These are phyloP conservation scores for Naganishia onofrii DNA, from an alignment of 768 basidiomycete genomes.

Conservation along the genomic window DNA sequence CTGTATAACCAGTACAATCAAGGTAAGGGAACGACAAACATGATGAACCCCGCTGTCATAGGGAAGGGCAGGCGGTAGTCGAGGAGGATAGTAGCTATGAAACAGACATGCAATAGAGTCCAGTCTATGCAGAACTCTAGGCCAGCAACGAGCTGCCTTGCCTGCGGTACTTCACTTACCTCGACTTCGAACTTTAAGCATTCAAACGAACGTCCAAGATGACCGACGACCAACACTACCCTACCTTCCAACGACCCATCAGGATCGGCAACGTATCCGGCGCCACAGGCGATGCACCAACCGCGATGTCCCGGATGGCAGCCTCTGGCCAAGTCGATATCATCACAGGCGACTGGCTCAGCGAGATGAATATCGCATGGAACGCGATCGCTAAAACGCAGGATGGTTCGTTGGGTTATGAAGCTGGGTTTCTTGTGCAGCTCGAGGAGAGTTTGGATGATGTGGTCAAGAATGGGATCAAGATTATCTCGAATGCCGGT, in stretches of 20 bases:
- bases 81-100: too few relatives aligned
- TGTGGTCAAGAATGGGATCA: conserved; percentile 22
- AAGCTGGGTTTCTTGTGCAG: conserved; percentile 22
- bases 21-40: too few relatives aligned
- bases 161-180: too few relatives aligned
- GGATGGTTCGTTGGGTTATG: conserved; percentile 21
- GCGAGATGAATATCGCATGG: conserved; percentile 25
- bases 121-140: too few relatives aligned
- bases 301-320: conserved; percentile 21
- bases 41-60: too few relatives aligned
- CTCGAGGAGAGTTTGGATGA: conserved; percentile 20
- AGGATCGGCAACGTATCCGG: conserved; percentile 20
- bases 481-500: conserved; percentile 14
- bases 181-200: not conserved
- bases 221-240: not conserved
- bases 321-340: conserved; percentile 5
- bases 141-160: too few relatives aligned
- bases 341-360: conserved; percentile 20
- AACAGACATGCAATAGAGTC: too few relatives aligned
- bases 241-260: not conserved
- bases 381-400: conserved; percentile 16
- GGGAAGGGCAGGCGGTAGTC: too few relatives aligned
- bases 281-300: conserved; percentile 10
- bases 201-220: too few relatives aligned
- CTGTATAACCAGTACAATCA: too few relatives aligned